These are phyloP conservation scores for Epichloe hybrida DNA, from an alignment of 2,329 filamentous ascomycete species.

Conservation along the genomic window DNA sequence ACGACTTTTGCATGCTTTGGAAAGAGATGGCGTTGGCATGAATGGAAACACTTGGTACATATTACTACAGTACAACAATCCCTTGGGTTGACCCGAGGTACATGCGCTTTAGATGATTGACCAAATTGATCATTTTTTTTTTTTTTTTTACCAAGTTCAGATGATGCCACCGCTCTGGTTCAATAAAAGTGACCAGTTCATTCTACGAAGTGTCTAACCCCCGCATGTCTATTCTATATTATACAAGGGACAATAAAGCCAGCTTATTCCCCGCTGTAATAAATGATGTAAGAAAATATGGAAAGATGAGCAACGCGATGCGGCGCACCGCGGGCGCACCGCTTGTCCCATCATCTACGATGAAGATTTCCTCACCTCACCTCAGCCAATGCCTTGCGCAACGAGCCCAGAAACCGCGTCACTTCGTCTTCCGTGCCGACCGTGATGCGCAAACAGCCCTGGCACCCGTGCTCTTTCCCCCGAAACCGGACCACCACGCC, in stretches of 20 bases:
- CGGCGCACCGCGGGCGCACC: neutral
- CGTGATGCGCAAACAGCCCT: constrained; percentile 81
- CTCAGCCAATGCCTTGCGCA: constrained; percentile 38
- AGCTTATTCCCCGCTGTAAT: too few species aligned
- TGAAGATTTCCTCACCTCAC: constrained; percentile 24
- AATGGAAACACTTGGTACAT: neutral
- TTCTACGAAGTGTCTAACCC: too few species aligned
- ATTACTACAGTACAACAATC: neutral
- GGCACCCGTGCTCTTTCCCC: constrained; percentile 87
- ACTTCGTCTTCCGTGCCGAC: constrained; percentile 84
- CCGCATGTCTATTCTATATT: too few species aligned
- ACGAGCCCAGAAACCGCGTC: constrained; percentile 58
- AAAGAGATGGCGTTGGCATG: neutral
- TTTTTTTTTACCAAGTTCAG: neutral
- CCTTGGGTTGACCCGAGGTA: neutral
- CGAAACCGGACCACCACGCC: constrained; percentile 90
- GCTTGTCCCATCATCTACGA: neutral
- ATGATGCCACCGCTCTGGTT: neutral
- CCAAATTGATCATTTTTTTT: neutral
- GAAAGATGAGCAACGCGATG: too few species aligned
- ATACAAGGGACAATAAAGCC: too few species aligned
- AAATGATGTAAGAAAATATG: too few species aligned
- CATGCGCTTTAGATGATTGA: neutral
- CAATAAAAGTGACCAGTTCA: too few species aligned
- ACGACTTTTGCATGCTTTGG: neutral